Conservation (phyloP, 805 yeast genomes). For the Kluyveromyces nonfermentans region DNA sequence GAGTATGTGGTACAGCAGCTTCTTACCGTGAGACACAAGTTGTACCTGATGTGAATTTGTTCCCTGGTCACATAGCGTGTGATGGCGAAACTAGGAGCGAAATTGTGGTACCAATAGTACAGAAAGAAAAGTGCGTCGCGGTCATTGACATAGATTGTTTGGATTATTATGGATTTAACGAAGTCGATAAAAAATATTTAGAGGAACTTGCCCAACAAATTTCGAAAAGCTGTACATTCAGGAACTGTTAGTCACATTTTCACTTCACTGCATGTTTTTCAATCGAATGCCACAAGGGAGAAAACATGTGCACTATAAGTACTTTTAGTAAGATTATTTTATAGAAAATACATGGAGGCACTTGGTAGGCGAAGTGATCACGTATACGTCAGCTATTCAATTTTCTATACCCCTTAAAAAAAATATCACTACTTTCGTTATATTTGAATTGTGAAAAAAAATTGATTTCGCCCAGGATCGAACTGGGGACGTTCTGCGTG, state of each 20-base stretch:
- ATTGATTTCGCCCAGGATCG: conserved; percentile 99
- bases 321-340: not conserved
- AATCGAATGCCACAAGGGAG: too few relatives aligned
- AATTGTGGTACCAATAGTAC: conserved; percentile 76
- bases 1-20: conserved; percentile 92
- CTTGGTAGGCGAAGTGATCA: too few relatives aligned
- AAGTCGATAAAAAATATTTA: conserved; percentile 46
- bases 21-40: conserved; percentile 48
- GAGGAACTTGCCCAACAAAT: conserved; percentile 50
- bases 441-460: too few relatives aligned
- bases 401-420: too few relatives aligned
- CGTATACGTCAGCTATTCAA: too few relatives aligned
- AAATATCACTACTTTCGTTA: too few relatives aligned
- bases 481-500: conserved; percentile 99
- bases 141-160: conserved; percentile 85
- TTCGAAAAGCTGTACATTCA: conserved; percentile 46
- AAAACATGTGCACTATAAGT: not conserved
- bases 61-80: conserved; percentile 94
- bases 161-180: conserved; percentile 54
- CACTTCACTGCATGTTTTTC: too few relatives aligned
- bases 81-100: conserved; percentile 93
- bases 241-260: not conserved
- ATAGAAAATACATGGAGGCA: too few relatives aligned
- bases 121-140: conserved; percentile 43
- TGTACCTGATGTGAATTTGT: conserved; percentile 66